A percentile compares a stretch with the other conserved stretches of the same genome.
These are phyloP conservation scores for Dryas alaskensis DNA, from an alignment of 306 rosid genomes.

Conservation along the genomic window DNA sequence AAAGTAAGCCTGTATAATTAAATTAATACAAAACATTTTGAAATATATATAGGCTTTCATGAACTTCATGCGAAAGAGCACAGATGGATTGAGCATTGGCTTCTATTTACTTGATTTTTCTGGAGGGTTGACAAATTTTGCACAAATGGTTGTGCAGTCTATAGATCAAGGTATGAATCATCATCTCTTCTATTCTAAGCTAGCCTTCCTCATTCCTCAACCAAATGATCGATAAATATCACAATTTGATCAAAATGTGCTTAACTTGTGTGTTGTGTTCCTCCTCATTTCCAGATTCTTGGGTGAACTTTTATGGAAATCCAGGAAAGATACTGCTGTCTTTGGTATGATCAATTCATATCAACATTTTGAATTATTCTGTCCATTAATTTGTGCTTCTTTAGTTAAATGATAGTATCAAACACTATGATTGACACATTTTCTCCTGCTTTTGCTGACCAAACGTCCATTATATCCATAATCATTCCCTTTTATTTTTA, in stretches of 20 bases:
- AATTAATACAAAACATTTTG: neutral
- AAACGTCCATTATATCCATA: too few relatives aligned
- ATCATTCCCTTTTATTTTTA: too few relatives aligned
- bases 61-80: slow-evolving; percentile 78
- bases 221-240: neutral
- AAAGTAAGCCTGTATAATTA: neutral
- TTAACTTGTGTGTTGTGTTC: too few relatives aligned
- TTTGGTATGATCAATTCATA: slow-evolving; percentile 47
- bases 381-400: neutral
- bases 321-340: slow-evolving; percentile 68
- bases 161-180: slow-evolving; percentile 66
- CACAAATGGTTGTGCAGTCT: slow-evolving; percentile 75
- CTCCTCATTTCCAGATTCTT: slow-evolving; percentile 56
- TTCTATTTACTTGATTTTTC: slow-evolving; percentile 63
- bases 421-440: too few relatives aligned
- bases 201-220: neutral
- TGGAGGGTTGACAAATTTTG: slow-evolving; percentile 65
- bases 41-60: slow-evolving; percentile 52
- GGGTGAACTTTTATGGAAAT: slow-evolving; percentile 83
- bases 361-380: neutral
- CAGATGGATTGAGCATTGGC: slow-evolving; percentile 81
- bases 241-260: neutral
- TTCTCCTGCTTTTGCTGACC: too few relatives aligned
- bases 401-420: too few relatives aligned
- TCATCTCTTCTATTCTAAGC: neutral